Evolutionary conservation across 345 rosid genomes (phyloP).

Genomic region (Dipteronia dyeriana): DNA sequence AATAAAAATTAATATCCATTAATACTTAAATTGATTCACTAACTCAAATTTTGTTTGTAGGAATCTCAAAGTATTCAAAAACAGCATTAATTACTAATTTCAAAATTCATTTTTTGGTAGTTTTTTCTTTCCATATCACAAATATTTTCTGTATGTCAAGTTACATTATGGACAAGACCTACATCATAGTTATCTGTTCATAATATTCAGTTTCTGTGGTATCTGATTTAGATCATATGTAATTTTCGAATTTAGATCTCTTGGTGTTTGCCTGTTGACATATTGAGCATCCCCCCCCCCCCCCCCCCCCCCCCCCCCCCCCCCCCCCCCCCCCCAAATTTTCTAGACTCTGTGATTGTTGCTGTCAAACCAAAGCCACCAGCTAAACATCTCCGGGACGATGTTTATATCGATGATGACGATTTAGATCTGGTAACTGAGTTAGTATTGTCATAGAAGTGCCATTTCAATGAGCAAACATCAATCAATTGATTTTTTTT

Average conservation of each 20-base stretch:
- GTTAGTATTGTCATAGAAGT: constrained; percentile 4
- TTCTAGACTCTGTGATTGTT: constrained; percentile 64
- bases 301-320: no score
- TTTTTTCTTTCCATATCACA: neutral
- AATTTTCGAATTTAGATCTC: neutral
- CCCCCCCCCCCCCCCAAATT: no score
- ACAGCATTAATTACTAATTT: neutral
- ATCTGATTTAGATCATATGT: neutral
- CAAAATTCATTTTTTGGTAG: neutral
- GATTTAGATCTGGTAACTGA: constrained; percentile 61
- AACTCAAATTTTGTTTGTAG: neutral
- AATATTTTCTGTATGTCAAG: neutral
- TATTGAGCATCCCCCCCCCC: neutral
- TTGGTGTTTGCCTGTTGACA: constrained; percentile 7
- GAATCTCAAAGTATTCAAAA: neutral
- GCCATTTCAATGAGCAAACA: neutral
- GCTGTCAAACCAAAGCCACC: constrained; percentile 85
- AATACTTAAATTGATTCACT: neutral
- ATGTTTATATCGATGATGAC: constrained; percentile 50
- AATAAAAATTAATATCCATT: neutral
- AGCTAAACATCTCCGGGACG: constrained; percentile 45
- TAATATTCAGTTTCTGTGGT: neutral
- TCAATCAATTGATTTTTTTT: neutral
- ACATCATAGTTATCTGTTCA: neutral
- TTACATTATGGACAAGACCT: neutral